These are phyloP conservation scores for Barbarea vulgaris DNA, from an alignment of 345 rosid genomes.

Conservation along the genomic window DNA sequence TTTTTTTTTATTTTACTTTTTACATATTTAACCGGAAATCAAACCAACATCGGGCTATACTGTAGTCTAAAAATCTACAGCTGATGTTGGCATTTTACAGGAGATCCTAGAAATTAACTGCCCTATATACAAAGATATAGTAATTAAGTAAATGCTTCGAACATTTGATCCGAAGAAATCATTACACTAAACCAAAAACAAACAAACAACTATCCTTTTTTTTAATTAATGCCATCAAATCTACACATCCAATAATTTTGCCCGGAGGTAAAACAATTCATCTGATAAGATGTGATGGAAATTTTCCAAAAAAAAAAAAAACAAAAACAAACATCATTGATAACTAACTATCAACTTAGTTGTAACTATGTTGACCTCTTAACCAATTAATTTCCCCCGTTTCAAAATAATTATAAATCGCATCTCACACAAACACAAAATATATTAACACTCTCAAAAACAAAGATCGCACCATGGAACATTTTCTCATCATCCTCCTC, in stretches of 20 bases:
- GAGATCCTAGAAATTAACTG: not conserved
- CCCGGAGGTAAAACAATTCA: conserved; percentile 8
- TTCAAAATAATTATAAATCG: conserved; percentile 22
- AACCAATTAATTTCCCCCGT: conserved; percentile 34
- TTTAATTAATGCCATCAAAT: not conserved
- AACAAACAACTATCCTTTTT: not conserved
- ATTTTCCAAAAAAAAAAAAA: not conserved
- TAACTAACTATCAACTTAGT: conserved; percentile 33
- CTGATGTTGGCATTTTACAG: not conserved
- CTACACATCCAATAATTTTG: conserved; percentile 4
- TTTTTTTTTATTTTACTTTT: not conserved
- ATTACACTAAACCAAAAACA: not conserved
- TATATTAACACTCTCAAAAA: not conserved
- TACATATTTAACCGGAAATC: not conserved
- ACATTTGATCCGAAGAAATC: not conserved
- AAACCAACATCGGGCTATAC: not conserved
- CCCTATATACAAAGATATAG: not conserved
- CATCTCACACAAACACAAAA: conserved; percentile 20
- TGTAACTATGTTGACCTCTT: conserved; percentile 33
- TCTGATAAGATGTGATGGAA: conserved; percentile 25
- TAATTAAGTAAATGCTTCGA: not conserved
- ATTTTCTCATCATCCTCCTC: conserved; percentile 21
- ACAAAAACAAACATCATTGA: conserved; percentile 13
- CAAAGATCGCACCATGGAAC: conserved; percentile 29
- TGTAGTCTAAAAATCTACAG: not conserved